These are phyloP conservation scores for Globisporangium takayamanum DNA, from an alignment of 352 stramenopile genomes.

Conservation along the genomic window DNA sequence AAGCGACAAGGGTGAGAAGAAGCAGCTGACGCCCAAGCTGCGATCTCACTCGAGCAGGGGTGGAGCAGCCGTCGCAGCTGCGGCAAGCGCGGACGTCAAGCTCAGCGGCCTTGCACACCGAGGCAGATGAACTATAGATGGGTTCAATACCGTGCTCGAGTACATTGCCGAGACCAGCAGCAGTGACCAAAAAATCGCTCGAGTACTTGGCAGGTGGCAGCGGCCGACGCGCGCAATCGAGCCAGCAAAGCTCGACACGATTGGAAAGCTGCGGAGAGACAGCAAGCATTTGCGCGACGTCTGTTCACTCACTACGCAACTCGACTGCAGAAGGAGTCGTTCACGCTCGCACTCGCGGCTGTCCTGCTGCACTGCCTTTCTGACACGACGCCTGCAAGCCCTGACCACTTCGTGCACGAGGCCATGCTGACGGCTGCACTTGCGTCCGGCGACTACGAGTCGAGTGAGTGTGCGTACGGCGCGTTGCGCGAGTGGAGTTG, in stretches of 20 bases:
- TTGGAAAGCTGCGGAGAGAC: background rate
- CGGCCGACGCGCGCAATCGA: background rate
- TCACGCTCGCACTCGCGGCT: background rate
- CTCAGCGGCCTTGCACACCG: background rate
- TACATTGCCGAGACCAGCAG: background rate
- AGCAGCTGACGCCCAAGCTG: background rate
- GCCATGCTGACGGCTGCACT: background rate
- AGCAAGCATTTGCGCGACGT: background rate
- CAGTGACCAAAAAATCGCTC: conserved; percentile 1
- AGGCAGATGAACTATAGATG: background rate
- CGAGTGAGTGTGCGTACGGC: background rate
- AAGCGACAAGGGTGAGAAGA: background rate
- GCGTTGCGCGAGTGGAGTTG: background rate
- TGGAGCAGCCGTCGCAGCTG: background rate
- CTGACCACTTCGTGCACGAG: background rate
- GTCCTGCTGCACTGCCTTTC: background rate
- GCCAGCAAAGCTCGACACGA: background rate
- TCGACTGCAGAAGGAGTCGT: background rate
- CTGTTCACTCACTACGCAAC: background rate
- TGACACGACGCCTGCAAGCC: background rate
- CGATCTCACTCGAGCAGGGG: background rate
- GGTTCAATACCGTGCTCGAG: conserved; percentile 1
- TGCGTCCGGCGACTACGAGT: background rate
- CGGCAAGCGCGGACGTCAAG: background rate
- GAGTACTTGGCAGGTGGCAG: background rate